Conservation (phyloP, 169 alveolate genomes). For the Miamiensis avidus region DNA sequence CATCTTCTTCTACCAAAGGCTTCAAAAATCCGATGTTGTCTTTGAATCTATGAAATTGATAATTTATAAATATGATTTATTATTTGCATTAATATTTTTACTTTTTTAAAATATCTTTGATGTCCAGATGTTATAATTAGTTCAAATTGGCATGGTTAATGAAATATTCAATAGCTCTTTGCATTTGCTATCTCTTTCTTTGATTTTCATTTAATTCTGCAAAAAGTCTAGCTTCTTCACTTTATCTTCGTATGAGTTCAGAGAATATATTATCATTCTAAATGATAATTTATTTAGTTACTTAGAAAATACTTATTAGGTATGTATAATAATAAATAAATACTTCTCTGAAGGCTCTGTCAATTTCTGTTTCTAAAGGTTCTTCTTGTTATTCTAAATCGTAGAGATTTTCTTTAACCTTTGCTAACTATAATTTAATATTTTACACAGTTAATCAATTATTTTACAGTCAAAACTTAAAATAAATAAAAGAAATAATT, state of each 20-base stretch:
- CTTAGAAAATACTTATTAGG: background rate
- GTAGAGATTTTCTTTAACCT: conserved; percentile 13
- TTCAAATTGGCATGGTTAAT: conserved; percentile 24
- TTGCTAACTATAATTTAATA: conserved; percentile 6
- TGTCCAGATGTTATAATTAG: conserved; percentile 30
- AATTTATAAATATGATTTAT: no score
- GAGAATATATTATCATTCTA: conserved; percentile 31
- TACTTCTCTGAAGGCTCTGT: conserved; percentile 26
- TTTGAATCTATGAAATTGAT: conserved; percentile 15
- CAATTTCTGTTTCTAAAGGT: conserved; percentile 27
- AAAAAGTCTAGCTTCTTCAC: conserved; percentile 47
- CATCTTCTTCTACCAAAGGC: conserved; percentile 48
- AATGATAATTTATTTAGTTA: background rate
- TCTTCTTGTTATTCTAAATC: conserved; percentile 29
- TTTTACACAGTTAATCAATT: conserved; percentile 3
- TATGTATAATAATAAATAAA: no score
- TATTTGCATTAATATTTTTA: background rate
- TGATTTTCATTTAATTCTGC: conserved; percentile 42
- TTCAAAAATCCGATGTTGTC: conserved; percentile 33
- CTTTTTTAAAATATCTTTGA: conserved; percentile 33
- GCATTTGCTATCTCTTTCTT: conserved; percentile 19
- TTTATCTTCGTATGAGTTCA: conserved; percentile 31
- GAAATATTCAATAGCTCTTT: conserved; percentile 44
- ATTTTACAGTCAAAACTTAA: background rate
- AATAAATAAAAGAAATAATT: background rate